Evolutionary conservation across 495 filamentous ascomycete species (phyloP).

Genomic region (Xylaria palmicola): DNA sequence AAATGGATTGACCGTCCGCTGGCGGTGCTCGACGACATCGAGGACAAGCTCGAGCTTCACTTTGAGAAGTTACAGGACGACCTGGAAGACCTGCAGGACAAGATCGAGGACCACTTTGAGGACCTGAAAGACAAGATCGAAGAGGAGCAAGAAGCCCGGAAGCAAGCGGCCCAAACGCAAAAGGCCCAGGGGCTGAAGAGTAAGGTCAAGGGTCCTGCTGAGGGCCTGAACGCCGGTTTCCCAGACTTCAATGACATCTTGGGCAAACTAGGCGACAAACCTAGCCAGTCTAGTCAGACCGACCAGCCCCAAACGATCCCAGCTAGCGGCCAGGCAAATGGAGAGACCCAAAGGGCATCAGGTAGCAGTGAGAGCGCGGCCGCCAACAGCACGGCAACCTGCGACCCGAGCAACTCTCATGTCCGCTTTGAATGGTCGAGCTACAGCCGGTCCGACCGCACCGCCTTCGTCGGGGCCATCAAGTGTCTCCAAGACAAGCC

Average conservation of each 20-base stretch:
- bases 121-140: not conserved
- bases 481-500: conserved; percentile 36
- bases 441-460: conserved; percentile 24
- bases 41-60: conserved; percentile 9
- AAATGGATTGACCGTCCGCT: conserved; percentile 7
- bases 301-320: not conserved
- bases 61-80: not conserved
- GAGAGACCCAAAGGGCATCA: not conserved
- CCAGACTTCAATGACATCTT: not conserved
- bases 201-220: not conserved
- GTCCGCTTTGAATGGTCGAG: conserved; percentile 36
- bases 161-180: too few species aligned
- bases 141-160: not conserved
- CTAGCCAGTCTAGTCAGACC: not conserved
- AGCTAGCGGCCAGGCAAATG: not conserved
- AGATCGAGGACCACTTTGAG: not conserved
- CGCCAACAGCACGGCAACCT: conserved; percentile 3
- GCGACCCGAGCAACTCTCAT: conserved; percentile 27
- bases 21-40: not conserved
- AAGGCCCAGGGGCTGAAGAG: not conserved
- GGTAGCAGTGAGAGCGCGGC: not conserved
- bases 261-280: not conserved
- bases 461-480: conserved; percentile 34
- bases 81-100: not conserved
- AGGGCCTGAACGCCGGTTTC: not conserved